Percentiles rank a stretch among this genome's conserved stretches.
These are phyloP conservation scores for Podospora sp. DNA, from an alignment of 495 filamentous ascomycete genomes.

Conservation along the genomic window DNA sequence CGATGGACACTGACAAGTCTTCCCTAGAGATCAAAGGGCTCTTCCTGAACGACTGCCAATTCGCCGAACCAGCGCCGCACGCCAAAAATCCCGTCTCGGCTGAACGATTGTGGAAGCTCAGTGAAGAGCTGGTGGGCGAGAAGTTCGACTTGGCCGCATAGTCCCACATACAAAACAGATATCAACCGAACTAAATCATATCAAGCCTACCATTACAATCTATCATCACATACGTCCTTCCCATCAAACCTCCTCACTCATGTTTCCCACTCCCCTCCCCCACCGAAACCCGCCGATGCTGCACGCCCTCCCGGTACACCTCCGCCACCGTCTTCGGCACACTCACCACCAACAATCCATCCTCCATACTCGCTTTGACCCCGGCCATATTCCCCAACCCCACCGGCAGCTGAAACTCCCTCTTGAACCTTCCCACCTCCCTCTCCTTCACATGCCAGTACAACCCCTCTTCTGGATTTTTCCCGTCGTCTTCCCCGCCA, in stretches of 20 bases:
- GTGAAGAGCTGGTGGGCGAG: constrained; percentile 52
- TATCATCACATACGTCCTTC: neutral
- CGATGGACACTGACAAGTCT: constrained; percentile 9
- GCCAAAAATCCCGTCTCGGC: constrained; percentile 44
- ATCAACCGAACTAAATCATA: too few species aligned
- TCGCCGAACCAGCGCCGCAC: constrained; percentile 26
- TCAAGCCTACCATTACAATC: too few species aligned
- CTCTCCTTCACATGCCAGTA: constrained; percentile 25
- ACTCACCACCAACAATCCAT: constrained; percentile 18
- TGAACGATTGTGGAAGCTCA: constrained; percentile 54
- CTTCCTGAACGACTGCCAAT: constrained; percentile 48
- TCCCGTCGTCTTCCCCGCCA: neutral
- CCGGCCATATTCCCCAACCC: constrained; percentile 18
- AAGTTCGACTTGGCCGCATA: constrained; percentile 35
- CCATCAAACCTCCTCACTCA: neutral
- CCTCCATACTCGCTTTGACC: constrained; percentile 15
- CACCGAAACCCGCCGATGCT: constrained; percentile 10
- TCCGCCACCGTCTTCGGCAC: constrained; percentile 20
- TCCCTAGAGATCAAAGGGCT: constrained; percentile 40
- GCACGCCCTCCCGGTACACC: neutral
- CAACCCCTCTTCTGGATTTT: neutral
- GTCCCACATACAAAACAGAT: neutral
- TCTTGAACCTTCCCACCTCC: constrained; percentile 12
- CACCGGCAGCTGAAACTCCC: constrained; percentile 16
- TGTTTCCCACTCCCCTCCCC: neutral